Evolutionary conservation across 805 yeast genomes (phyloP), one percentile per base, ranked within the genome.

Genomic region (Candida alai): DNA sequence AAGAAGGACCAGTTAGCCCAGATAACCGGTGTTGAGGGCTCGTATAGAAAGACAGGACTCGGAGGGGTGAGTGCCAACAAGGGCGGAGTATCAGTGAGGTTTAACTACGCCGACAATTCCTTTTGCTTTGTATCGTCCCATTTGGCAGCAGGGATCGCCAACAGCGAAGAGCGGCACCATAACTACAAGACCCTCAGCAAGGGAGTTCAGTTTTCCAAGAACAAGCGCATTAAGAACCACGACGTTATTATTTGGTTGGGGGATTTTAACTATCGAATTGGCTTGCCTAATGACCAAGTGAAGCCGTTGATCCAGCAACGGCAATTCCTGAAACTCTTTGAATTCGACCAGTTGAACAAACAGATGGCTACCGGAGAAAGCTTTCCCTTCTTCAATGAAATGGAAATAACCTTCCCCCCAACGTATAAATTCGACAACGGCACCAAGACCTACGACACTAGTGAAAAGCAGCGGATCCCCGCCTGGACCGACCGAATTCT

Each of bases 401-500:
- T 78, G 42, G 78, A 80, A 17, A 74, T 90, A 35, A 75, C 66
- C 28, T 90, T 93, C 54, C 70, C 75, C 24, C 98, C 97, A 7
- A 93, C 98, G 1, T 90, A 90, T 62, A 90, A 90, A 53, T 90
- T 77, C 58, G 96, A 90, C 54, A 81, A 83, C 42, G 93, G 90
- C 3, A 81, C 95, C 0, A 70, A 75, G 31, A 63, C 57, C 13
- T 93, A 89, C 54, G 97, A 90, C 55, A 70, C 94, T 1, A 82
- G 95, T 8, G 98, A 90, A 47, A 90, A 90, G 54, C 90, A 82
- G 42, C 72, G 98, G 47, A 80, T 85, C 4, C 98, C 98, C 1
- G 83, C 96, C 0, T 90, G 97, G 97, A 90, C 97, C 0, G 98
- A 90, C 57, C 68, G 98, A 50, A 81, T 86, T 24, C 58, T 89